Evolutionary conservation across 73 alveolate genomes (phyloP), one percentile per base, ranked within the genome.

Genomic region (Paramecium sexaurelia): DNA sequence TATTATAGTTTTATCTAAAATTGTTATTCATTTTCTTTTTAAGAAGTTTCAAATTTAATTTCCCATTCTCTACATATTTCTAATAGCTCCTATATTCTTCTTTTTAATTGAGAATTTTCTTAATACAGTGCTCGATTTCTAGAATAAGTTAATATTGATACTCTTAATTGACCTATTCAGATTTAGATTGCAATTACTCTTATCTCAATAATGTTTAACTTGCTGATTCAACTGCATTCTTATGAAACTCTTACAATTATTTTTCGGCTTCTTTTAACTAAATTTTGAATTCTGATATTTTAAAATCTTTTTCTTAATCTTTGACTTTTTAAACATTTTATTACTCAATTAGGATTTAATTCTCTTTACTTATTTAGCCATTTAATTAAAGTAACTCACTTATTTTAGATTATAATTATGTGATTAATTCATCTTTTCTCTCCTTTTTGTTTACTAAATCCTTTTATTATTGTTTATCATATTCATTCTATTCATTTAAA

Each of bases 11-110:
- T 32, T 4, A 56, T 13, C 43, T 88, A 51, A 43, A 67, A 26
- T 7, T 68, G 3, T 26, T 88, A 56, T 41, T 68, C 87, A 69
- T 69, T 69, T 15, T 88, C 94, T 26, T 88, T 66, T 26, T 40
- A 15, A 24, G 78, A 40, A 15, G 19, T 71, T 40, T 88, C 94
- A 88, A 68, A 88, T 45, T 88, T 88, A 17, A 56, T 55, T 69
- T 88, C 94, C 94, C 94, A 88, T 69, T 88, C 94, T 27, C 94
- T 88, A 68, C 91, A 68, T 24, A 88, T 88, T 27, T 88, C 94
- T 8, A 88, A 15, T 39, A 88, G 19, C 22, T 88, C 94, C 32
- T 88, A 51, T 7, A 88, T 82, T 47, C 94, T 88, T 19, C 55
- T 88, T 66, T 88, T 88, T 47, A 88, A 37, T 40, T 39, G 29